These are phyloP conservation scores for Blastomyces emzantsi DNA, from an alignment of 2,329 filamentous ascomycete species.

Conservation along the genomic window DNA sequence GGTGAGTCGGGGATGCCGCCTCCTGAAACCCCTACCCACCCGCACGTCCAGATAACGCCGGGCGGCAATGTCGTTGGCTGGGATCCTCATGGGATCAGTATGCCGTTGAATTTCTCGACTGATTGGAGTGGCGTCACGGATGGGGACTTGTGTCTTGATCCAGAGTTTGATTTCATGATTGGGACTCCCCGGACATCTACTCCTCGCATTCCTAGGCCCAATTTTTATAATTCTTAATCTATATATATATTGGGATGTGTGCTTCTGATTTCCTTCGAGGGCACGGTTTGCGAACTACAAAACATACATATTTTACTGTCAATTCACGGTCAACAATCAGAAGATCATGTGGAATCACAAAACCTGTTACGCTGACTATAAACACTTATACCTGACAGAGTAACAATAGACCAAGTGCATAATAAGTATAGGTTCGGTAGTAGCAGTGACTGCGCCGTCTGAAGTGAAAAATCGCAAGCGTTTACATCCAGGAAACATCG, in stretches of 20 bases:
- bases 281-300: constrained; percentile 21
- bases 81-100: constrained; percentile 1
- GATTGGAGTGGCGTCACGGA: constrained; percentile 7
- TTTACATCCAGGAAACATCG: too few relatives aligned
- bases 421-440: neutral
- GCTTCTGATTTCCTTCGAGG: neutral
- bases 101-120: constrained; percentile 7
- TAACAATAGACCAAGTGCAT: neutral
- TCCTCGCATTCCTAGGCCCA: neutral
- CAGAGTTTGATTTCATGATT: constrained; percentile 8
- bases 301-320: constrained; percentile 11
- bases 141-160: constrained; percentile 8
- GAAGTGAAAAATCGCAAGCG: too few relatives aligned
- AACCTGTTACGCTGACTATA: neutral
- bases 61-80: constrained; percentile 3
- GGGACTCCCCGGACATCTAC: constrained; percentile 5
- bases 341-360: neutral
- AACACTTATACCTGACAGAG: neutral
- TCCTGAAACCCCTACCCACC: neutral
- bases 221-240: constrained; percentile 1
- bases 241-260: neutral
- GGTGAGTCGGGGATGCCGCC: constrained; percentile 1
- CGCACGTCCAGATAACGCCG: neutral
- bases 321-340: neutral
- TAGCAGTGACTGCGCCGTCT: too few relatives aligned